Evolutionary conservation across 2,329 filamentous ascomycete species (phyloP).

Genomic region (Alternaria tenuissima): DNA sequence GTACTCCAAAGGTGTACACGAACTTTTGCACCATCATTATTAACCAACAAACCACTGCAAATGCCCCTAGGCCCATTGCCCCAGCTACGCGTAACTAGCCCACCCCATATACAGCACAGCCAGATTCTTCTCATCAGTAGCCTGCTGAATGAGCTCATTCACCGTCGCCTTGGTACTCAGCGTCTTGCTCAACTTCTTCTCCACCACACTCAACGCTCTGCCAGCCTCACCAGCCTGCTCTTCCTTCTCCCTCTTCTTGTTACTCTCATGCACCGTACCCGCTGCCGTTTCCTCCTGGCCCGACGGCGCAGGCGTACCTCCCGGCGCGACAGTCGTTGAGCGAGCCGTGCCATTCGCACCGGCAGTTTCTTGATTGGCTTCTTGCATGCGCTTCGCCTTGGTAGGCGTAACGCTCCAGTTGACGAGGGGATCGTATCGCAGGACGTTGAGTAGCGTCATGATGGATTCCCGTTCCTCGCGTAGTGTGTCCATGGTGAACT

Average conservation of each 20-base stretch:
- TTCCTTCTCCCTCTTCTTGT: conserved; percentile 56
- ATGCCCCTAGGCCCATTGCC: too few species aligned
- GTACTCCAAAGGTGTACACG: background rate
- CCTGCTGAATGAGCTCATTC: conserved; percentile 95
- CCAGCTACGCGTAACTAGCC: conserved; percentile 44
- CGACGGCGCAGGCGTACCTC: conserved; percentile 42
- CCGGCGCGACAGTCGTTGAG: conserved; percentile 40
- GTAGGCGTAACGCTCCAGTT: conserved; percentile 88
- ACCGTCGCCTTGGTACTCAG: conserved; percentile 94
- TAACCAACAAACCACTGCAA: too few species aligned
- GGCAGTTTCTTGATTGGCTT: conserved; percentile 62
- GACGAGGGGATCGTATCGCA: conserved; percentile 97
- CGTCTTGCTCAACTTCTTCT: conserved; percentile 94
- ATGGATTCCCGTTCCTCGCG: conserved; percentile 96
- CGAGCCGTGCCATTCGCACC: conserved; percentile 46
- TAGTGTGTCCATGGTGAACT: conserved; percentile 93
- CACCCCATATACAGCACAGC: conserved; percentile 74
- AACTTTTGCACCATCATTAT: background rate
- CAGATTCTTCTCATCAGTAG: conserved; percentile 89
- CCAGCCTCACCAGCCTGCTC: conserved; percentile 82
- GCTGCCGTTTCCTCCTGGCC: conserved; percentile 33
- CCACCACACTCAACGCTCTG: conserved; percentile 87
- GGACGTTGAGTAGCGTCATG: conserved; percentile 96
- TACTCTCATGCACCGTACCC: conserved; percentile 35
- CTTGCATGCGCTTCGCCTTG: conserved; percentile 72